Base-by-base conservation (phyloP, 352 stramenopile genomes). In the Phytophthora capsici region DNA sequence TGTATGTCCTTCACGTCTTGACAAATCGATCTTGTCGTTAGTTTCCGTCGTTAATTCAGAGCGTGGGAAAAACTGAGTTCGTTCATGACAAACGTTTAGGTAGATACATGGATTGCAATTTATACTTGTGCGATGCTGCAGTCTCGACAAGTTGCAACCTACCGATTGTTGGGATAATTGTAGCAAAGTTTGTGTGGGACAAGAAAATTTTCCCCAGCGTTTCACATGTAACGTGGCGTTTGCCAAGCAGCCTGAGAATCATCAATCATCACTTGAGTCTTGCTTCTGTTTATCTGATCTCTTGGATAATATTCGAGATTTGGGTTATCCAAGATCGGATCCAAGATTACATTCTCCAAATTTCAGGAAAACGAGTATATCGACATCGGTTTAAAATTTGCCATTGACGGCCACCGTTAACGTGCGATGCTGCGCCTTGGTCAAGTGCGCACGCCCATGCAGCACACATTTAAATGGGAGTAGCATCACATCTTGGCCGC, bases 401-500 rank as follows among this genome's bases (percentile, higher is more conserved):
- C 13, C 13, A 47, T 63, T 57, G 60, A 47, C 28, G 8, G n/a
- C 10, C 12, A 8, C 26, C 34, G 6, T 36, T 65, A 28, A 34
- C 28, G 41, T 68, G 59, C 10, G 59, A 68, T 68, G 50, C 34
- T 63, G 20, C 59, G 17, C 41, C 4, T 20, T 34, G 9, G 28
- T 14, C 9, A 12, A 14, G 28, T 14, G 28, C 48, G n/a, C 22
- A 54, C 60, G 25, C 19, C 44, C 17, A 38, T 22, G 23, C 16
- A 28, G 25, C 20, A 37, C 36, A 63, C 52, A 64, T 64, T 64
- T 52, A 40, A 69, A 57, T 69, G 51, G 59, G 26, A 57, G 17
- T 10, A 36, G 36, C 34, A 48, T 61, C 47, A 46, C 52, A n/a
- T 22, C 55, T 37, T 48, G n/a, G 23, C 23, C 17, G 28, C 26